Conservation (phyloP, 2,329 filamentous ascomycete genomes). For the Lachnellula subtilissima region DNA sequence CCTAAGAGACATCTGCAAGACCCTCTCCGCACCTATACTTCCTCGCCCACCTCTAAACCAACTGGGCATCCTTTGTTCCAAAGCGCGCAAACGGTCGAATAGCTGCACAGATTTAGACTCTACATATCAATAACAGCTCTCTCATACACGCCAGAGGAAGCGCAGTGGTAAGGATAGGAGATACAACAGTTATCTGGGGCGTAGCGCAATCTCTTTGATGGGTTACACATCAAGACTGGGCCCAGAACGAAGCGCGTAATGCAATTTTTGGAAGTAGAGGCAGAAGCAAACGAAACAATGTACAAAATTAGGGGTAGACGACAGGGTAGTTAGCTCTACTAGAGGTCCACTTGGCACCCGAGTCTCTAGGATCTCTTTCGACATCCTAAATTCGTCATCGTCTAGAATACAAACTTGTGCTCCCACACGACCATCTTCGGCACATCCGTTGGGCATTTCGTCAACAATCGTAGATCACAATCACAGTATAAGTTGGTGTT, state of each 20-base stretch:
- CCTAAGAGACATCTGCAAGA: constrained; percentile 75
- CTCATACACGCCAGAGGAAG: constrained; percentile 87
- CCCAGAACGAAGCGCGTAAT: too few relatives aligned
- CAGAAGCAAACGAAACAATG: too few relatives aligned
- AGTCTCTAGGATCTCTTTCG: not conserved
- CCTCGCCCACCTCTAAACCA: constrained; percentile 74
- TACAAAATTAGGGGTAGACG: too few relatives aligned
- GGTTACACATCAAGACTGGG: too few relatives aligned
- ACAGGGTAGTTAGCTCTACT: not conserved
- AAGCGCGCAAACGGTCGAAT: constrained; percentile 77
- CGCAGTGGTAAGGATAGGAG: constrained; percentile 79
- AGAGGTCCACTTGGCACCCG: not conserved
- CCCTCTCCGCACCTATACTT: constrained; percentile 86
- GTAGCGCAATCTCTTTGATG: too few relatives aligned
- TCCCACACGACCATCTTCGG: not conserved
- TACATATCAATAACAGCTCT: constrained; percentile 76
- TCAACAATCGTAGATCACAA: not conserved
- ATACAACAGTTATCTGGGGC: constrained; percentile 62
- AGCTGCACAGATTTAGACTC: constrained; percentile 62
- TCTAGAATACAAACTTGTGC: not conserved
- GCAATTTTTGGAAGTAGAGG: too few relatives aligned
- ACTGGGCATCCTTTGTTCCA: constrained; percentile 46
- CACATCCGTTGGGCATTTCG: not conserved
- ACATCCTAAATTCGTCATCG: not conserved
- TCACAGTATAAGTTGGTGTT: not conserved